phyloP scores from a whole-genome alignment of 768 basidiomycete genomes.

The Imleria badia region DNA sequence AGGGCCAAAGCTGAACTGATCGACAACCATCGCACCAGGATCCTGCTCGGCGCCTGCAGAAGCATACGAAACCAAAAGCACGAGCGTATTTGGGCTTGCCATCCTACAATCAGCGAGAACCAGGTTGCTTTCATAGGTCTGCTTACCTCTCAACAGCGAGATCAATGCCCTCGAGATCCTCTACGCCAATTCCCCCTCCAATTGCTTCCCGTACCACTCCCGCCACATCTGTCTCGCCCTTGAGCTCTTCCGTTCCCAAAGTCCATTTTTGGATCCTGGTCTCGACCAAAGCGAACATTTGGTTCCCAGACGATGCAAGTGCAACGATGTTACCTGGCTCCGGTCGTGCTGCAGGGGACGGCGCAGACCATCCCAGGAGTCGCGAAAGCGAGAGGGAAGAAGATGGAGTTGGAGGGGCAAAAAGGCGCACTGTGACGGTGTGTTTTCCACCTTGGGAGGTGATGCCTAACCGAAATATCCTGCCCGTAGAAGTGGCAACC shows the following conservation, averaged over 20 bases:
- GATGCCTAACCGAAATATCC: conserved; percentile 61
- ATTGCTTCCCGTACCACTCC: conserved; percentile 49
- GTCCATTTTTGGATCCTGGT: conserved; percentile 68
- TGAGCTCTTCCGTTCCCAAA: conserved; percentile 53
- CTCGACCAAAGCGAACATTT: conserved; percentile 70
- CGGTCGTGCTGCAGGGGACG: conserved; percentile 38
- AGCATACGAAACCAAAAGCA: conserved; percentile 68
- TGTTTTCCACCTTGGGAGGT: conserved; percentile 70
- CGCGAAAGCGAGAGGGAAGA: conserved; percentile 44
- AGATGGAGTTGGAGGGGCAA: conserved; percentile 50
- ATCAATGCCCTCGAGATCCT: conserved; percentile 77
- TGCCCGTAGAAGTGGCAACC: conserved; percentile 65
- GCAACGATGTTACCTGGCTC: conserved; percentile 65
- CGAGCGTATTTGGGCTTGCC: conserved; percentile 50
- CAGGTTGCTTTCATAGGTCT: background rate
- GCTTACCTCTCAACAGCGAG: conserved; percentile 58
- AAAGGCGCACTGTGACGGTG: conserved; percentile 56
- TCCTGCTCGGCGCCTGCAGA: conserved; percentile 46
- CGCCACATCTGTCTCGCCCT: conserved; percentile 56
- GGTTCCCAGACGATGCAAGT: conserved; percentile 51
- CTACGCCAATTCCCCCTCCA: conserved; percentile 42
- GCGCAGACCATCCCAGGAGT: conserved; percentile 42
- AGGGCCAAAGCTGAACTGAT: conserved; percentile 43
- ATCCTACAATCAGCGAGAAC: background rate
- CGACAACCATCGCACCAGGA: conserved; percentile 31